phyloP scores from a whole-genome alignment of 371 early-diverging fungal genomes.

The Lichtheimia corymbifera region DNA sequence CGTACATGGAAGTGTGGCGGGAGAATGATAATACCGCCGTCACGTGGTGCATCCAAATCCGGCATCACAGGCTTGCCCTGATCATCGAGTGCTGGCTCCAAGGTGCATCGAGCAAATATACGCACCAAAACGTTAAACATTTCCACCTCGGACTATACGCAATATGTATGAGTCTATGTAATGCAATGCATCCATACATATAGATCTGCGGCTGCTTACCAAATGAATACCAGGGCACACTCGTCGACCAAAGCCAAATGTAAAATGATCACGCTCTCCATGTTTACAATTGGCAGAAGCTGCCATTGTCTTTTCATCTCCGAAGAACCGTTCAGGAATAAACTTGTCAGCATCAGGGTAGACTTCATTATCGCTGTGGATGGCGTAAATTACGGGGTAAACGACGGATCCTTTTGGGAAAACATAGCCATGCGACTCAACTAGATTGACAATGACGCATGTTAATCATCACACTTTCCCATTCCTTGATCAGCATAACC shows the following conservation, averaged over 20 bases:
- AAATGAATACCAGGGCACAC: slow-evolving; percentile 20
- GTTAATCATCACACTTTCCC: background rate
- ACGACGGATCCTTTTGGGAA: slow-evolving; percentile 10
- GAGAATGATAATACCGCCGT: slow-evolving; percentile 2
- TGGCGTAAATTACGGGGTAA: background rate
- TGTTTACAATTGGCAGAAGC: slow-evolving; percentile 11
- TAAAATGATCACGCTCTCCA: slow-evolving; percentile 13
- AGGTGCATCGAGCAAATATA: slow-evolving; percentile 13
- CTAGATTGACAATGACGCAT: background rate
- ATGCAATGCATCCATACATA: too few relatives aligned
- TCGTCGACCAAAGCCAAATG: slow-evolving; percentile 13
- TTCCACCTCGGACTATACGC: slow-evolving; percentile 9
- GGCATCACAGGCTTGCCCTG: slow-evolving; percentile 5
- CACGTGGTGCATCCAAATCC: slow-evolving; percentile 2
- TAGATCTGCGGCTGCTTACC: slow-evolving; percentile 9
- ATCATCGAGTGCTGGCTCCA: slow-evolving; percentile 6
- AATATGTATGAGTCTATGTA: too few relatives aligned
- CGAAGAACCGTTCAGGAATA: slow-evolving; percentile 22
- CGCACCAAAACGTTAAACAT: slow-evolving; percentile 7
- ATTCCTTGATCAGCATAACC: background rate
- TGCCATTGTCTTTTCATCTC: slow-evolving; percentile 5
- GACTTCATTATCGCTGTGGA: slow-evolving; percentile 1
- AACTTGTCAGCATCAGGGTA: slow-evolving; percentile 16
- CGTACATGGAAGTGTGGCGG: slow-evolving; percentile 7
- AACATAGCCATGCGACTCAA: slow-evolving; percentile 12